These are phyloP conservation scores for Castanea mollissima DNA, from an alignment of 306 rosid genomes.

Conservation along the genomic window DNA sequence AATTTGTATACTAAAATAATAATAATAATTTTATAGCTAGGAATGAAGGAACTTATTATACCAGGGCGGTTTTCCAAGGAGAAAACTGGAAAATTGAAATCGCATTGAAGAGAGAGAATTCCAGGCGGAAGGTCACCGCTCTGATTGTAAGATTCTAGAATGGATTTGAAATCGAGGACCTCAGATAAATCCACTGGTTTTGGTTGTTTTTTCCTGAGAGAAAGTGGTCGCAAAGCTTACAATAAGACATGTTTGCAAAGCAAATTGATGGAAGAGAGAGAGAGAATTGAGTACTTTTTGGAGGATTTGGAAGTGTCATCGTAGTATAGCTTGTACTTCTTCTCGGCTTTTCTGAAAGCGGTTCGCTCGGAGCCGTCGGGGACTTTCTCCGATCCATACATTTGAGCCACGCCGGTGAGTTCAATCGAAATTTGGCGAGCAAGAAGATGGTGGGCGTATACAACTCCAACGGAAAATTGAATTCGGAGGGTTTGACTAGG, in stretches of 20 bases:
- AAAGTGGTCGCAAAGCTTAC: background rate
- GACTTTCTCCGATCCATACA: conserved; percentile 65
- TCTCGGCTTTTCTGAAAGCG: conserved; percentile 86
- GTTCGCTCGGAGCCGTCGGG: conserved; percentile 68
- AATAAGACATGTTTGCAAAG: background rate
- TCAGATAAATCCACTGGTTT: conserved; percentile 75
- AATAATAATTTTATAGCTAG: too few relatives aligned
- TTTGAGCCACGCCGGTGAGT: conserved; percentile 20
- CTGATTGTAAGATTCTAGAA: conserved; percentile 45
- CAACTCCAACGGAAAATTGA: background rate
- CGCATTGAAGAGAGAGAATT: conserved; percentile 33
- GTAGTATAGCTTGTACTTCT: conserved; percentile 90
- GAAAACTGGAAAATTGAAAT: conserved; percentile 50
- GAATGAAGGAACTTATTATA: too few relatives aligned
- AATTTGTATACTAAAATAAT: too few relatives aligned
- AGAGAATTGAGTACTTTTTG: conserved; percentile 41
- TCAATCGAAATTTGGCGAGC: background rate
- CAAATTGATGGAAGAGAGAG: background rate
- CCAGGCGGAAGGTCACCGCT: conserved; percentile 50
- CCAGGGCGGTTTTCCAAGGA: conserved; percentile 48
- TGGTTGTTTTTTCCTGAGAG: conserved; percentile 61
- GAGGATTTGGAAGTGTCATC: conserved; percentile 53
- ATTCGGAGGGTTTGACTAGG: conserved; percentile 26
- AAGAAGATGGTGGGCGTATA: background rate
- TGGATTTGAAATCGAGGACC: conserved; percentile 72